phyloP scores from a whole-genome alignment of 345 rosid genomes.

The Tarenaya hassleriana region DNA sequence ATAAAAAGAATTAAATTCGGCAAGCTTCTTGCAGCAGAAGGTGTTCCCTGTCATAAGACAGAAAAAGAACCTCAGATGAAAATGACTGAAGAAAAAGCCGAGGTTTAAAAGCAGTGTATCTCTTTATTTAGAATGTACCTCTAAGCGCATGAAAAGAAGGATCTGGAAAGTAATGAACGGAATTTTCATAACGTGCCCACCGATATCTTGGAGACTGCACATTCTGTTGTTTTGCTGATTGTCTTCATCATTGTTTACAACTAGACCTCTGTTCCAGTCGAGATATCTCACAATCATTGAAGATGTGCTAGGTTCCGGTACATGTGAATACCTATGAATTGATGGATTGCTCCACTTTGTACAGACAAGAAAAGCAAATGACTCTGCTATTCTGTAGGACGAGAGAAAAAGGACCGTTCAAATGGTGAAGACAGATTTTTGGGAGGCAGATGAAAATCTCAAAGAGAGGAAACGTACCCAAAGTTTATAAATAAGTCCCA shows the following conservation, averaged over 20 bases:
- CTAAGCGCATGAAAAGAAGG: constrained; percentile 80
- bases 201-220: constrained; percentile 70
- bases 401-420: constrained; percentile 16
- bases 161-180: constrained; percentile 66
- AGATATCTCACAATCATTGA: constrained; percentile 45
- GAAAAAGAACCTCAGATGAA: constrained; percentile 10
- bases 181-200: constrained; percentile 90
- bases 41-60: constrained; percentile 59
- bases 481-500: constrained; percentile 91
- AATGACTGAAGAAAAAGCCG: neutral
- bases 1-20: constrained; percentile 48
- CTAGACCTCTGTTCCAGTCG: constrained; percentile 65
- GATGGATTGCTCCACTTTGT: constrained; percentile 84
- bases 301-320: constrained; percentile 53
- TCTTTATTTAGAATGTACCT: constrained; percentile 38
- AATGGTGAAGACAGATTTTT: neutral
- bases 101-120: constrained; percentile 1
- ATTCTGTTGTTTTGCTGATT: constrained; percentile 40
- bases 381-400: constrained; percentile 72
- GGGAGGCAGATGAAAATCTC: constrained; percentile 4
- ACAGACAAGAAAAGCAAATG: constrained; percentile 89
- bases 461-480: constrained; percentile 42
- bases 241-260: constrained; percentile 56
- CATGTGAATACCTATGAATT: constrained; percentile 57
- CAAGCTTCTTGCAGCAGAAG: constrained; percentile 55